Evolutionary conservation across 2,329 filamentous ascomycete species (phyloP).

Genomic region (Colletotrichum eleusines): DNA sequence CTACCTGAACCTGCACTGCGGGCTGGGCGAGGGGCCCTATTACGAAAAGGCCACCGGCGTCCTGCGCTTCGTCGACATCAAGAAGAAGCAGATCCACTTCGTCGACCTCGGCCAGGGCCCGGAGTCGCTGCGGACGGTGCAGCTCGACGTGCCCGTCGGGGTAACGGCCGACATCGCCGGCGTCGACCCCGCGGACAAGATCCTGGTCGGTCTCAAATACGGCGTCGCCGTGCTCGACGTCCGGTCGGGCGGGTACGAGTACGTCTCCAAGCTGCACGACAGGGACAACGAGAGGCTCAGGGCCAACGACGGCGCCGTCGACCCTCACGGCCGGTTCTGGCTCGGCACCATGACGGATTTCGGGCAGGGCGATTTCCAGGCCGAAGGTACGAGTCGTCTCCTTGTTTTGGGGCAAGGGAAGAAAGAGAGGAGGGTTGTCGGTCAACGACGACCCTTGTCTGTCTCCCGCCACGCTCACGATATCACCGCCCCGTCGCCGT

Average conservation of each 20-base stretch:
- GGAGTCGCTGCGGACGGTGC: conserved; percentile 70
- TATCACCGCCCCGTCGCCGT: conserved; percentile 4
- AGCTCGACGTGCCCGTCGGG: conserved; percentile 67
- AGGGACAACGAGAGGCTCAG: conserved; percentile 66
- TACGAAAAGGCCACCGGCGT: conserved; percentile 74
- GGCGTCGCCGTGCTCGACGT: conserved; percentile 85
- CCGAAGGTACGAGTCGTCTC: conserved; percentile 61
- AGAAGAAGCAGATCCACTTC: conserved; percentile 78
- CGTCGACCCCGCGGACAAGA: conserved; percentile 69
- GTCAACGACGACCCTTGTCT: not conserved
- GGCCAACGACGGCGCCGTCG: conserved; percentile 86
- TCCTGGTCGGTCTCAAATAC: conserved; percentile 84
- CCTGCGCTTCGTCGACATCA: conserved; percentile 87
- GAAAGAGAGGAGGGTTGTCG: not conserved
- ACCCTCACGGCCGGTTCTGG: conserved; percentile 86
- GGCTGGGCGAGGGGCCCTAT: conserved; percentile 80
- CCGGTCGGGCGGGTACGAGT: conserved; percentile 64
- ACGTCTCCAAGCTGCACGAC: conserved; percentile 63
- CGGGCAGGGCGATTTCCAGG: conserved; percentile 66
- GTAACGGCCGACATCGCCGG: conserved; percentile 86
- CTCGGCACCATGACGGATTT: conserved; percentile 88
- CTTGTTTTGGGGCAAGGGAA: no score
- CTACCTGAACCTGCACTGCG: conserved; percentile 73
- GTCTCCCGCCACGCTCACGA: not conserved
- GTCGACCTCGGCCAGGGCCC: conserved; percentile 75